These are phyloP conservation scores for Metschnikowia koreensis DNA, from an alignment of 805 yeast species.

Conservation along the genomic window DNA sequence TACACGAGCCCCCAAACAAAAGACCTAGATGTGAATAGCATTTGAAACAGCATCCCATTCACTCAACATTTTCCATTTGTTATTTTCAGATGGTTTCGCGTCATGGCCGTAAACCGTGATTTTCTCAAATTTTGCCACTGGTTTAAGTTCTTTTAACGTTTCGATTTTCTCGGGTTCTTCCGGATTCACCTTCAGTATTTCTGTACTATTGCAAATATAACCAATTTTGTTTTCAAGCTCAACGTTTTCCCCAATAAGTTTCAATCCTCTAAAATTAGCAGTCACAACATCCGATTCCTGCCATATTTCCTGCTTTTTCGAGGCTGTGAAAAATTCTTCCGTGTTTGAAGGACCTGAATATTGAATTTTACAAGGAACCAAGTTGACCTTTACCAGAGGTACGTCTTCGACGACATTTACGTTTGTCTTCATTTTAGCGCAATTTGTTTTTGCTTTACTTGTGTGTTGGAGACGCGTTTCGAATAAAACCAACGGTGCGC, in stretches of 20 bases:
- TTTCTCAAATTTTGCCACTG: conserved; percentile 13
- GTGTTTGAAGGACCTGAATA: conserved; percentile 16
- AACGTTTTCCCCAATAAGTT: conserved; percentile 12
- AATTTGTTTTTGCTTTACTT: background rate
- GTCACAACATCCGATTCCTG: conserved; percentile 4
- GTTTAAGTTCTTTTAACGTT: conserved; percentile 11
- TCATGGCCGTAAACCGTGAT: conserved; percentile 18
- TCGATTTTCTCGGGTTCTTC: conserved; percentile 2
- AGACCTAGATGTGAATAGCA: conserved; percentile 10
- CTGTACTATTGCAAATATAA: conserved; percentile 11
- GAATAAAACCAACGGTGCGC: background rate
- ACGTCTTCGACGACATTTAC: conserved; percentile 1
- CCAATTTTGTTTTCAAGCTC: conserved; percentile 11
- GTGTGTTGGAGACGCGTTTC: background rate
- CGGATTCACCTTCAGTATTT: conserved; percentile 3
- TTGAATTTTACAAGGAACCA: conserved; percentile 17
- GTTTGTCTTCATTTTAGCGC: conserved; percentile 2
- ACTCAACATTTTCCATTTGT: conserved; percentile 14
- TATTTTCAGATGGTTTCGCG: conserved; percentile 13
- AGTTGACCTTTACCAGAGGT: conserved; percentile 9
- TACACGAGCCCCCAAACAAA: conserved; percentile 13
- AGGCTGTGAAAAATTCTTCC: conserved; percentile 11
- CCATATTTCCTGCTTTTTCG: conserved; percentile 5
- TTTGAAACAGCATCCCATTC: conserved; percentile 17
- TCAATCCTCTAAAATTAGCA: conserved; percentile 19